Conservation (phyloP, 2,329 filamentous ascomycete genomes). For the Capronia coronata region DNA sequence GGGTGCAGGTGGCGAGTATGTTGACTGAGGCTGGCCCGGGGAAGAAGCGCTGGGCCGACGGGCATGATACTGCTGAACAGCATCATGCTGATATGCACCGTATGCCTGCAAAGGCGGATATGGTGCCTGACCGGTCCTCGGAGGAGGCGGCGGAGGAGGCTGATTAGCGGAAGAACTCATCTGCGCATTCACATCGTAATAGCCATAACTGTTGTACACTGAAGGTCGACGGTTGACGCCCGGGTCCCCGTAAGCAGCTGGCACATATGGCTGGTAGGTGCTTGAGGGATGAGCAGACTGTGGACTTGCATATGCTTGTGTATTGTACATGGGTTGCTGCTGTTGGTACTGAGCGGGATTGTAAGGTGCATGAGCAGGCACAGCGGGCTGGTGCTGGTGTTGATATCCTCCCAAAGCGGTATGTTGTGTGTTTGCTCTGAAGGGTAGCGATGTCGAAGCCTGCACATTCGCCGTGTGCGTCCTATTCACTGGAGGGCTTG, state of each 20-base stretch:
- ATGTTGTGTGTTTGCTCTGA: constrained; percentile 39
- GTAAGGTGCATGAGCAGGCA: constrained; percentile 45
- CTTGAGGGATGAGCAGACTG: constrained; percentile 20
- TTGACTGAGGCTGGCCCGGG: constrained; percentile 8
- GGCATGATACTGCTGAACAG: constrained; percentile 12
- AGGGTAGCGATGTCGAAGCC: constrained; percentile 35
- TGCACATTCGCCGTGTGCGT: constrained; percentile 28
- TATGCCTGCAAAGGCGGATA: constrained; percentile 16
- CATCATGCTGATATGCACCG: constrained; percentile 19
- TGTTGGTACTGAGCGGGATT: constrained; percentile 53
- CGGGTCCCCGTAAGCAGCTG: constrained; percentile 43
- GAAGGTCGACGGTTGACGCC: constrained; percentile 20
- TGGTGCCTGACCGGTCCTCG: constrained; percentile 18
- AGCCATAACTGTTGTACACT: constrained; percentile 24
- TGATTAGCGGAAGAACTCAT: constrained; percentile 28
- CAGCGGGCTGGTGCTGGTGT: constrained; percentile 45
- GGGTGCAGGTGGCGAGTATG: constrained; percentile 32
- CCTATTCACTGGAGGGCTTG: constrained; percentile 34
- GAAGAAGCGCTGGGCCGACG: constrained; percentile 14
- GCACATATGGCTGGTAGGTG: constrained; percentile 45
- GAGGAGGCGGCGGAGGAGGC: constrained; percentile 31
- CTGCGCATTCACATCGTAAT: constrained; percentile 30
- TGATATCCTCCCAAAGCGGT: constrained; percentile 43
- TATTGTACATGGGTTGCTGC: constrained; percentile 57
- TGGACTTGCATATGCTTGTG: constrained; percentile 50